Evolutionary conservation across 495 filamentous ascomycete species (phyloP).

Genomic region (Hypoxylon lienhwacheense): DNA sequence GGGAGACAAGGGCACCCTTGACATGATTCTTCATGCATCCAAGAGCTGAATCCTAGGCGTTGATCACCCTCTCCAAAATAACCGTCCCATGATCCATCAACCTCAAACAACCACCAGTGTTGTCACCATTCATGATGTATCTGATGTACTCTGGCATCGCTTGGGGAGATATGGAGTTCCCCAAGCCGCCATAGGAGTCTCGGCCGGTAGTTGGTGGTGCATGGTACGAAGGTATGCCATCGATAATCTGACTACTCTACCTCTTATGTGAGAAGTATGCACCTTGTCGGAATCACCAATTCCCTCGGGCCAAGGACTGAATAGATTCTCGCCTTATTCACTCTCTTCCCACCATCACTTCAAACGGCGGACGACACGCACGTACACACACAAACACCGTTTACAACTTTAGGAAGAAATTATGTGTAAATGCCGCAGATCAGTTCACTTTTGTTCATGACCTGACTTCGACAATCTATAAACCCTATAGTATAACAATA

Average conservation of each 20-base stretch:
- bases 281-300: too few relatives aligned
- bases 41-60: conserved; percentile 44
- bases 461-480: conserved; percentile 9
- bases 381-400: too few relatives aligned
- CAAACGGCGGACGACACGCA: conserved; percentile 7
- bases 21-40: conserved; percentile 20
- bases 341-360: not conserved
- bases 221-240: conserved; percentile 15
- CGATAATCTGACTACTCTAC: conserved; percentile 14
- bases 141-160: conserved; percentile 4
- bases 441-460: not conserved
- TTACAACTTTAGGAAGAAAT: conserved; percentile 4
- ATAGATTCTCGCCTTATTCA: conserved; percentile 9
- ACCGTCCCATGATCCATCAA: conserved; percentile 45
- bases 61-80: conserved; percentile 55
- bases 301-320: too few relatives aligned
- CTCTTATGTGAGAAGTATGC: too few relatives aligned
- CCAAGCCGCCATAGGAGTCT: conserved; percentile 14
- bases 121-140: too few relatives aligned
- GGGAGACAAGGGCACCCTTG: conserved; percentile 33
- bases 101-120: conserved; percentile 39
- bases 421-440: not conserved
- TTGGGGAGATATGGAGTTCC: conserved; percentile 17
- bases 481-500: too few relatives aligned
- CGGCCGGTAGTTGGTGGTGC: conserved; percentile 1